Evolutionary conservation across 2,329 filamentous ascomycete species (phyloP).

Genomic region (Aspergillus sp.): DNA sequence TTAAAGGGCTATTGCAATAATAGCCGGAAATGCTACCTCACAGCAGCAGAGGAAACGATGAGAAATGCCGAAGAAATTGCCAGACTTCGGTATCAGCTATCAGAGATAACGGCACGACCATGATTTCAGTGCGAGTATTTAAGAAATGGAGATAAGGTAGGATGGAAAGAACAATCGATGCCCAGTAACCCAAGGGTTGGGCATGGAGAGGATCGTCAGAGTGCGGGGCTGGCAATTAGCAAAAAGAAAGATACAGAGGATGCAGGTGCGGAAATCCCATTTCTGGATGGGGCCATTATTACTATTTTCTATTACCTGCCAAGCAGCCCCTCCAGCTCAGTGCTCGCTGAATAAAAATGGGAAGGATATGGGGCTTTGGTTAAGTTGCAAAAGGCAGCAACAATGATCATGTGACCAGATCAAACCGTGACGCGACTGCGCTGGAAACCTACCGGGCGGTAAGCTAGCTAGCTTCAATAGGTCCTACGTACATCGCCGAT

Average conservation of each 20-base stretch:
- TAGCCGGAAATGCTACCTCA: neutral
- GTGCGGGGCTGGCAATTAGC: neutral
- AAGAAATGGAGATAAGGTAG: neutral
- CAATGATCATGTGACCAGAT: conserved; percentile 2
- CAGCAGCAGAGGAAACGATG: neutral
- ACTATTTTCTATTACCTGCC: too few species aligned
- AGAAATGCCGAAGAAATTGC: neutral
- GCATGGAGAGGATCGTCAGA: neutral
- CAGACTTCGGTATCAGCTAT: neutral
- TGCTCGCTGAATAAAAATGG: too few species aligned
- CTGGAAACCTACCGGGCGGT: conserved; percentile 1
- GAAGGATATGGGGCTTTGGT: too few species aligned
- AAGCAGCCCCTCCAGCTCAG: too few species aligned
- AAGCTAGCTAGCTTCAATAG: conserved; percentile 4
- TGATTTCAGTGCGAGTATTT: neutral
- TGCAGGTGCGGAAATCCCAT: neutral
- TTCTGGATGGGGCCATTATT: neutral
- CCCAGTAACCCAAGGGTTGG: conserved; percentile 14
- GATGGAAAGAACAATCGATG: conserved; percentile 4
- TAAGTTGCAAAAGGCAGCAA: neutral
- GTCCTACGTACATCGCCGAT: conserved; percentile 1
- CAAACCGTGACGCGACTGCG: conserved; percentile 3
- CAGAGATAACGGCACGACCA: neutral
- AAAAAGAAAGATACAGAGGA: neutral
- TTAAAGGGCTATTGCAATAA: neutral